phyloP scores from a whole-genome alignment of 768 basidiomycete species.

The Collybia nuda region DNA sequence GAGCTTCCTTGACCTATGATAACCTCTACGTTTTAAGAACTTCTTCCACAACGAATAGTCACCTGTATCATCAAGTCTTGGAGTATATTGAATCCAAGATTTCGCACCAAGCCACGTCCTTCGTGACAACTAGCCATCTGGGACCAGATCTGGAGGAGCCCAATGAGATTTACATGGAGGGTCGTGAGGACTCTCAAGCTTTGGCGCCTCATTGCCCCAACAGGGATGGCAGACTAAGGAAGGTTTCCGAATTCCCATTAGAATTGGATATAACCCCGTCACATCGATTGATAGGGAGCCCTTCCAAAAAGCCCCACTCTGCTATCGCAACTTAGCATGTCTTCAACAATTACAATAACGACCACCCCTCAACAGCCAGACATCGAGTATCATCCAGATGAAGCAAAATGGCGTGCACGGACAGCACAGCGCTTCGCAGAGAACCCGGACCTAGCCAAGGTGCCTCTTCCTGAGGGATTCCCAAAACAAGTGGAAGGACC shows the following conservation, averaged over 20 bases:
- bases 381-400: constrained; percentile 42
- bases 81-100: no score
- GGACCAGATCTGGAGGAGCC: no score
- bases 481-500: constrained; percentile 34
- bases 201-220: background rate
- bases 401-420: constrained; percentile 35
- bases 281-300: background rate
- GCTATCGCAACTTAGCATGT: background rate
- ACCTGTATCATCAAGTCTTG: no score
- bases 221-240: background rate
- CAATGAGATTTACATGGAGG: background rate
- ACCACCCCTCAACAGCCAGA: constrained; percentile 30
- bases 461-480: constrained; percentile 35
- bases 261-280: background rate
- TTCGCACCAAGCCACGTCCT: no score
- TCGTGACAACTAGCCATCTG: no score
- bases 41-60: no score
- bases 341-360: background rate
- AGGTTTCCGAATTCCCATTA: constrained; percentile 2
- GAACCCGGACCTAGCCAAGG: constrained; percentile 31
- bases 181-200: background rate
- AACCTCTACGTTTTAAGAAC: no score
- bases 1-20: no score
- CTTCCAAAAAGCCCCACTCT: background rate
- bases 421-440: constrained; percentile 36